Base-by-base conservation (phyloP, 768 basidiomycete genomes). In the Mycena olivaceomarginata region DNA sequence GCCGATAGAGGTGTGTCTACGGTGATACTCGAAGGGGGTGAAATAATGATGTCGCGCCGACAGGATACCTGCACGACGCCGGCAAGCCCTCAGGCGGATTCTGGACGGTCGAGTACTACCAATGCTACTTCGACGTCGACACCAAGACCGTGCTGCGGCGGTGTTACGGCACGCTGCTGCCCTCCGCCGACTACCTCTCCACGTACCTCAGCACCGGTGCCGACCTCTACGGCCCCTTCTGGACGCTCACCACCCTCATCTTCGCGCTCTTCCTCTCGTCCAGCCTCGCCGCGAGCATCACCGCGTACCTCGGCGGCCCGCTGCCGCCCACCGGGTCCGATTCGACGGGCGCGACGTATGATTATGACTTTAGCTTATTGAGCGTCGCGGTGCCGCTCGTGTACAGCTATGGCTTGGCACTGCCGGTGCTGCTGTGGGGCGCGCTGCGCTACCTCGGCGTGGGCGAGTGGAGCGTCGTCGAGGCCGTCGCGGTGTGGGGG, bases 161-260 rank as follows among this genome's bases (percentile, higher is more conserved):
- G 75, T 97, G 95, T 81, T 94, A 94, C 83, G 90, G 90, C 18
- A 96, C 96, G 0, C 87, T 97, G 70, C 91, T 95, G n/a, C 95
- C 90, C 40, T 90, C 93, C 41, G 86, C 74, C 20, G 75, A 76
- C 60, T 96, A 92, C 82, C 89, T 92, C 67, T 88, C 92, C 6
- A 90, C 90, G 15, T 91, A 94, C 75, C 89, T 94, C 45, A 90
- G 89, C 69, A 94, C 94, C 57, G 43, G 43, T n/a, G 89, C 93
- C 56, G 95, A 96, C 83, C 91, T 96, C 53, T 95, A 96, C 83
- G 98, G 98, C 0, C 97, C 98, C 1, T 99, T 99, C 88, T 99
- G 98, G 98, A 97, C 98, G 0, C 91, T 98, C 48, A 98, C 97
- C 1, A 99, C 98, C 0, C 92, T 99, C 77, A 94, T 98, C 59